phyloP scores from a whole-genome alignment of 805 yeast species.

The Myxozyma vanderwaltii region DNA sequence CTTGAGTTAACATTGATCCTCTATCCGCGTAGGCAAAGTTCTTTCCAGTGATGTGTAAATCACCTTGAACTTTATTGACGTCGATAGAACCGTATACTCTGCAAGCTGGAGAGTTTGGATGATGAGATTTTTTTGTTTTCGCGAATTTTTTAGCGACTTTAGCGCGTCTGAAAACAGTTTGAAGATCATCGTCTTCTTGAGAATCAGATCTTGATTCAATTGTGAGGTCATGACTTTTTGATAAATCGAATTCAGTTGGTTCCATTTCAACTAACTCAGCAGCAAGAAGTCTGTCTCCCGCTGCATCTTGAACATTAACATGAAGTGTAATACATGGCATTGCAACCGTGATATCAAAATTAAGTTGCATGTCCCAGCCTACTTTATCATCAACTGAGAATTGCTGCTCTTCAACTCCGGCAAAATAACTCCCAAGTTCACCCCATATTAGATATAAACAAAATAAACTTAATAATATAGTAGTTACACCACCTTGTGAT shows the following conservation, averaged over 20 bases:
- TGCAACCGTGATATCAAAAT: conserved; percentile 76
- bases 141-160: conserved; percentile 17
- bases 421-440: conserved; percentile 80
- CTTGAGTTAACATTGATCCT: conserved; percentile 7
- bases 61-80: conserved; percentile 83
- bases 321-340: conserved; percentile 80
- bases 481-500: conserved; percentile 72
- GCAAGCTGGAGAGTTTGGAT: conserved; percentile 61
- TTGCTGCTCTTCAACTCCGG: conserved; percentile 77
- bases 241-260: conserved; percentile 45
- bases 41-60: conserved; percentile 77
- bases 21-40: conserved; percentile 62
- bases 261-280: conserved; percentile 72
- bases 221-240: conserved; percentile 27
- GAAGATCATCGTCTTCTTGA: conserved; percentile 14
- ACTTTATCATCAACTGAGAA: conserved; percentile 71
- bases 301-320: conserved; percentile 73
- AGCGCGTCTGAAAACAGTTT: conserved; percentile 30
- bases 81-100: conserved; percentile 81
- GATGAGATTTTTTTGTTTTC: conserved; percentile 20
- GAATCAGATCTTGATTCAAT: conserved; percentile 24
- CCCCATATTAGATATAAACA: conserved; percentile 75
- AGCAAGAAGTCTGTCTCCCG: conserved; percentile 78
- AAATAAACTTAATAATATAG: conserved; percentile 62
- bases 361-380: conserved; percentile 62